Conservation (phyloP, 257 asterid genomes). For the Solanum piurae region DNA sequence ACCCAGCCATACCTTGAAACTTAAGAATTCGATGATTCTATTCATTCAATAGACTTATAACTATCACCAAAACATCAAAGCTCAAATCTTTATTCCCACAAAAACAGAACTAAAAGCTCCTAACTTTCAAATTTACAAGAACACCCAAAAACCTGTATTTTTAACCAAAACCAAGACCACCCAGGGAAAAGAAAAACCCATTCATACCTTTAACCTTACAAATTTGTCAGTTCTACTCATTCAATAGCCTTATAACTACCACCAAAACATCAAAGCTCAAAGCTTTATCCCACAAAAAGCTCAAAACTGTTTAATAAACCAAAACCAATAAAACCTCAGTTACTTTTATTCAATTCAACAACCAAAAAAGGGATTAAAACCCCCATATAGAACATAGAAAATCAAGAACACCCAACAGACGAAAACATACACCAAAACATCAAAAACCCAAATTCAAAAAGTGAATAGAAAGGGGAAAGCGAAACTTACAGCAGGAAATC, state of each 20-base stretch:
- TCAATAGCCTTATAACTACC: not conserved
- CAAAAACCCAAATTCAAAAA: not conserved
- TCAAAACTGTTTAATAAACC: not conserved
- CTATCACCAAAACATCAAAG: not conserved
- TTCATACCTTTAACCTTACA: not conserved
- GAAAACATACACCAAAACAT: not conserved
- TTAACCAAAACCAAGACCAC: not conserved
- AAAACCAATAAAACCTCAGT: not conserved
- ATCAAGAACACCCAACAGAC: not conserved
- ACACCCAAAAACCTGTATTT: not conserved
- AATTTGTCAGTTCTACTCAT: not conserved
- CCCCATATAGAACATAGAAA: not conserved
- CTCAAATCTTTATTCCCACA: not conserved
- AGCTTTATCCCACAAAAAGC: not conserved
- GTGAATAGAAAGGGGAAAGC: not conserved
- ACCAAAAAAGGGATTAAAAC: too few species aligned
- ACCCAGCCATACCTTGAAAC: not conserved
- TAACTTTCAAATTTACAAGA: not conserved
- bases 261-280: not conserved
- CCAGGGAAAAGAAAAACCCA: not conserved
- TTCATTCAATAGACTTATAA: not conserved
- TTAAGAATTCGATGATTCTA: not conserved
- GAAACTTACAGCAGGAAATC: conserved; percentile 66
- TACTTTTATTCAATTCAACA: not conserved
- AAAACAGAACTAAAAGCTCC: not conserved